Evolutionary conservation across 805 yeast genomes (phyloP).

Genomic region (Wickerhamia fluorescens): DNA sequence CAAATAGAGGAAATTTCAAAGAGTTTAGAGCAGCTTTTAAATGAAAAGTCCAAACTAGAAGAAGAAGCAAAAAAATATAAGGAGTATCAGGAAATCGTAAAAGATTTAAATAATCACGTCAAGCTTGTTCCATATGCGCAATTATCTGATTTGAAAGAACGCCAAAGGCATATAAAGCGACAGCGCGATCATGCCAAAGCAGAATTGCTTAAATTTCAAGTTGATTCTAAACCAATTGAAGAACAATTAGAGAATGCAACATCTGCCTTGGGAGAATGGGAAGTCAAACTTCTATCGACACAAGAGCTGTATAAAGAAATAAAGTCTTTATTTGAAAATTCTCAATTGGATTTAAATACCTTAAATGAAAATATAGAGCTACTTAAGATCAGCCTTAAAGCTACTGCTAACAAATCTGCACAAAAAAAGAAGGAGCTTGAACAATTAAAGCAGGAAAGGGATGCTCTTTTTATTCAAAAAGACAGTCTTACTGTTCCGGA

Average conservation of each 20-base stretch:
- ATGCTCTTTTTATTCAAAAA: slow-evolving; percentile 13
- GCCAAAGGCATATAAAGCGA: slow-evolving; percentile 23
- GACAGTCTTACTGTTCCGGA: slow-evolving; percentile 20
- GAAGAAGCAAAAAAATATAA: slow-evolving; percentile 41
- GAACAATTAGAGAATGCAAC: slow-evolving; percentile 4
- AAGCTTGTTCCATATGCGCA: slow-evolving; percentile 36
- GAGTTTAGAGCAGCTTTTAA: slow-evolving; percentile 25
- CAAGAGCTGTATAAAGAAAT: slow-evolving; percentile 5
- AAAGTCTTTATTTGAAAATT: slow-evolving; percentile 3
- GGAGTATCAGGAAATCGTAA: slow-evolving; percentile 39
- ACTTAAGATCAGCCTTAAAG: slow-evolving; percentile 8
- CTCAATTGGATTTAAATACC: slow-evolving; percentile 2
- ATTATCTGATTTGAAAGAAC: slow-evolving; percentile 29
- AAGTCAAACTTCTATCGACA: slow-evolving; percentile 4
- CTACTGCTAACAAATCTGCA: slow-evolving; percentile 6
- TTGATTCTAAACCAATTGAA: slow-evolving; percentile 18
- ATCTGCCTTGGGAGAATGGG: slow-evolving; percentile 5
- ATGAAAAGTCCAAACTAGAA: slow-evolving; percentile 32
- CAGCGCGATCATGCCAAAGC: slow-evolving; percentile 30
- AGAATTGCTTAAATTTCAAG: slow-evolving; percentile 19
- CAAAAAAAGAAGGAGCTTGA: slow-evolving; percentile 8
- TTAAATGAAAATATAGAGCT: slow-evolving; percentile 14
- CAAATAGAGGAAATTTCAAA: slow-evolving; percentile 20
- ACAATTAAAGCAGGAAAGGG: slow-evolving; percentile 5
- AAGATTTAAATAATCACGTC: slow-evolving; percentile 30